phyloP scores from a whole-genome alignment of 2,329 filamentous ascomycete species.

The Seiridium cupressi region DNA sequence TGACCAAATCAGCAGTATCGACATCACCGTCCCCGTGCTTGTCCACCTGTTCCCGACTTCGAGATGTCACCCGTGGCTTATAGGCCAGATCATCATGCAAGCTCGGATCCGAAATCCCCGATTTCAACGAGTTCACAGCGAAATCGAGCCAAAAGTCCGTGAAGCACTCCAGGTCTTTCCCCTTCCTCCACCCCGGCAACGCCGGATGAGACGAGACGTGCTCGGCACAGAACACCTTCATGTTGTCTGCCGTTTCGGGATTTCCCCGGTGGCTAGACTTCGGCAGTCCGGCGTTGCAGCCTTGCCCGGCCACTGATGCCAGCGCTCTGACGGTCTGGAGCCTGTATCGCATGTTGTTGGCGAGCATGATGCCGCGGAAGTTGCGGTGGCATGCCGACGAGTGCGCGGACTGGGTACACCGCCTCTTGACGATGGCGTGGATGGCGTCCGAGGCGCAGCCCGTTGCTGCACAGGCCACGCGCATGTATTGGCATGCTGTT shows the following conservation, averaged over 20 bases:
- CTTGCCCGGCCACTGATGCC: not conserved
- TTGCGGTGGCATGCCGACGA: not conserved
- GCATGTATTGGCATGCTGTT: not conserved
- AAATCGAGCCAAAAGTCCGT: not conserved
- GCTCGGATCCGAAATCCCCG: not conserved
- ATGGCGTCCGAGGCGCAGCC: not conserved
- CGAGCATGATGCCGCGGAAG: not conserved
- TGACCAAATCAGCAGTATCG: not conserved
- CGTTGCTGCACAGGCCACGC: not conserved
- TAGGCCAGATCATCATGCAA: not conserved
- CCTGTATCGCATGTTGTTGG: not conserved
- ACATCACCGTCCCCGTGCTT: not conserved
- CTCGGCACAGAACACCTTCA: not conserved
- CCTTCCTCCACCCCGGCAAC: not conserved
- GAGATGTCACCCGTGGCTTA: not conserved
- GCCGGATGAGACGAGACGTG: not conserved
- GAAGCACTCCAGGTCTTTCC: not conserved
- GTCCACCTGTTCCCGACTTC: not conserved
- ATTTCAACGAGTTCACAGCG: not conserved
- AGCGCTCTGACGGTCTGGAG: not conserved
- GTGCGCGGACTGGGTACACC: not conserved
- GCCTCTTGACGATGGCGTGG: not conserved
- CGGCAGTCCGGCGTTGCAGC: not conserved
- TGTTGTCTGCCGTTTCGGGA: not conserved
- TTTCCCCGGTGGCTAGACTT: not conserved